Base-by-base conservation (phyloP, 169 alveolate species). In the Pseudocohnilembus persalinus region DNA sequence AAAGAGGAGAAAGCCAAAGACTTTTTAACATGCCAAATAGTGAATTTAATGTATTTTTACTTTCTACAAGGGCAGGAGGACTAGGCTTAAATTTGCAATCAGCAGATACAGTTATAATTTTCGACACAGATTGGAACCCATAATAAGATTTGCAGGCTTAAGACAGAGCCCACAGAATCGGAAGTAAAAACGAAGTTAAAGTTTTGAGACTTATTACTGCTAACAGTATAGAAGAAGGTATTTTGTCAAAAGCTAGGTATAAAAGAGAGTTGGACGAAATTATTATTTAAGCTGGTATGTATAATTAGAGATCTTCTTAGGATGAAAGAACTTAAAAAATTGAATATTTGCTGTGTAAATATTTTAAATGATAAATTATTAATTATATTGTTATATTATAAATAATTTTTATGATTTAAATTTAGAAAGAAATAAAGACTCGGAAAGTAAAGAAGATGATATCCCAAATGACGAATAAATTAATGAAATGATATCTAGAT, bases 51-150 rank as follows among this genome's bases (percentile, higher is more conserved):
- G 93, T 98, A n/a, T 96, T 99, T 89, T 95, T 99, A 15, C 95
- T 99, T 30, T 96, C 99, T 63, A 98, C 99, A 1, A 96, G 99
- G 83, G 99, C 99, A 0, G 99, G 99, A 0, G 99, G 99, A 0
- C 96, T 96, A n/a, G 99, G 99, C 24, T 95, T 99, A 29, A 98
- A 99, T 93, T 95, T 99, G 29, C 96, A 99, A 81, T 97, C 99
- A 1, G 99, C 99, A n/a, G 99, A 98, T 83, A 96, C 99, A 16
- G 99, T 99, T 26, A 96, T 99, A 15, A 97, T 99, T 29, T 98
- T 96, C 88, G 99, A 98, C 88, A 91, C 98, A 31, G 99, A 98
- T 87, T 97, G 99, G 98, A 98, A 98, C 83, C 99, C 99, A 0
- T 97, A 95, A 81, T 96, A 96, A 97, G 99, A 98, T 92, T 95